phyloP scores from a whole-genome alignment of 1,284 basidiomycete species.

The Bondarzewia mesenterica region DNA sequence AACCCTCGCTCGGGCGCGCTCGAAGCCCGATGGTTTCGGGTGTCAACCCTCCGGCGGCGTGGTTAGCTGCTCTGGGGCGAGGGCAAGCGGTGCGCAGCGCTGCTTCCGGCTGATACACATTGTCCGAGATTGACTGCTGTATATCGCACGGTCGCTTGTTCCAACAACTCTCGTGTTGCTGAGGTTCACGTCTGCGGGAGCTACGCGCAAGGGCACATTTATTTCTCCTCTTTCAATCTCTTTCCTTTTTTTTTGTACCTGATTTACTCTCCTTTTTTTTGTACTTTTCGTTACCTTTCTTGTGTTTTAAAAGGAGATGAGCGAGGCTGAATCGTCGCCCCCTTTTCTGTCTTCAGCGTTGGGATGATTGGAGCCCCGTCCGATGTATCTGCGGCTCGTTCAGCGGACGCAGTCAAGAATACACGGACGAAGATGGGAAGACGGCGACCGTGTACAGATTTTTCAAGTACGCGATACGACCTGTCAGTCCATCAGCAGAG shows the following conservation, averaged over 20 bases:
- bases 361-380: constrained; percentile 56
- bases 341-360: constrained; percentile 27
- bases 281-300: background rate
- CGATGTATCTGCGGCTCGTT: constrained; percentile 75
- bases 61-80: constrained; percentile 21
- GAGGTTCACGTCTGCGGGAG: constrained; percentile 64
- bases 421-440: constrained; percentile 27
- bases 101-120: constrained; percentile 75
- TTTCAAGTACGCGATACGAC: constrained; percentile 75
- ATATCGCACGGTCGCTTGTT: constrained; percentile 35
- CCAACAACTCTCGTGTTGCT: constrained; percentile 73
- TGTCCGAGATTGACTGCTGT: constrained; percentile 62
- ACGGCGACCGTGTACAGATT: constrained; percentile 51
- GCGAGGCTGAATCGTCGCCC: background rate
- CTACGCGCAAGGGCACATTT: constrained; percentile 77
- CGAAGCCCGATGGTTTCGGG: constrained; percentile 50
- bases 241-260: constrained; percentile 10
- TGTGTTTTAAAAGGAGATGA: too few relatives aligned
- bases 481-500: constrained; percentile 54
- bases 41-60: constrained; percentile 15
- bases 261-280: constrained; percentile 16
- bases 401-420: constrained; percentile 61
- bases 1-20: constrained; percentile 15
- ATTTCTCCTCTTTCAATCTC: constrained; percentile 14
- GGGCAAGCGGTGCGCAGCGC: constrained; percentile 29